Evolutionary conservation across 2,329 filamentous ascomycete species (phyloP).

Genomic region (Tolypocladium guangdongense): DNA sequence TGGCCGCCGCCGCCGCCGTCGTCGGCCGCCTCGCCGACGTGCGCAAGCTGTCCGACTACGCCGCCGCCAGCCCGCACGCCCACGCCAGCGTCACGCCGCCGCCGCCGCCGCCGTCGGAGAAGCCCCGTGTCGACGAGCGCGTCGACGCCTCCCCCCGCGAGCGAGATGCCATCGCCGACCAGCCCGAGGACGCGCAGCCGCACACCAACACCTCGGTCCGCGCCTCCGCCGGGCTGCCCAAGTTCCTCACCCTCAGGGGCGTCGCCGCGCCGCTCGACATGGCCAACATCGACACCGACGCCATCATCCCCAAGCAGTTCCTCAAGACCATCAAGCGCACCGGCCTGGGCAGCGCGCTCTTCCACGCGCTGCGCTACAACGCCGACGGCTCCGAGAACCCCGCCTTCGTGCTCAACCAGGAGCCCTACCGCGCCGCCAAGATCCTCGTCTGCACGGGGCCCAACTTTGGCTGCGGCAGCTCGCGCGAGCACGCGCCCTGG

Average conservation of each 20-base stretch:
- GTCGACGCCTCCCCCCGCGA: slow-evolving; percentile 39
- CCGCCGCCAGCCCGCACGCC: slow-evolving; percentile 47
- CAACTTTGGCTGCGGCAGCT: slow-evolving; percentile 93
- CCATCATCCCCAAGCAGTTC: slow-evolving; percentile 98
- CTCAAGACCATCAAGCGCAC: slow-evolving; percentile 98
- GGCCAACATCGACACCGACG: slow-evolving; percentile 94
- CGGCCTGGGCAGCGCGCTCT: slow-evolving; percentile 78
- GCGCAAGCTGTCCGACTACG: slow-evolving; percentile 59
- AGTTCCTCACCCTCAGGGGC: slow-evolving; percentile 75
- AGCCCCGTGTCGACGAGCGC: slow-evolving; percentile 42
- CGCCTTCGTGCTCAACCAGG: slow-evolving; percentile 81
- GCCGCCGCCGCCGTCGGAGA: slow-evolving; percentile 17
- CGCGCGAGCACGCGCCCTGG: slow-evolving; percentile 94
- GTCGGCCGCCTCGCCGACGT: slow-evolving; percentile 88
- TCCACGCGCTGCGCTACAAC: slow-evolving; percentile 74
- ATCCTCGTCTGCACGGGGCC: slow-evolving; percentile 84
- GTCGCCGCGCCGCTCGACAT: slow-evolving; percentile 80
- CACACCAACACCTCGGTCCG: slow-evolving; percentile 51
- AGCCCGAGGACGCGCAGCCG: slow-evolving; percentile 52
- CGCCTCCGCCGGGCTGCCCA: slow-evolving; percentile 50
- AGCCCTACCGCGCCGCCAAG: slow-evolving; percentile 73
- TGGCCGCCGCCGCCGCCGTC: slow-evolving; percentile 87
- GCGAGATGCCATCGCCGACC: slow-evolving; percentile 42
- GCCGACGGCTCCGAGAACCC: slow-evolving; percentile 63
- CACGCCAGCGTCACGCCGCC: slow-evolving; percentile 40